These are phyloP conservation scores for Parastagonospora nodorum DNA, from an alignment of 2,329 filamentous ascomycete species.

Conservation along the genomic window DNA sequence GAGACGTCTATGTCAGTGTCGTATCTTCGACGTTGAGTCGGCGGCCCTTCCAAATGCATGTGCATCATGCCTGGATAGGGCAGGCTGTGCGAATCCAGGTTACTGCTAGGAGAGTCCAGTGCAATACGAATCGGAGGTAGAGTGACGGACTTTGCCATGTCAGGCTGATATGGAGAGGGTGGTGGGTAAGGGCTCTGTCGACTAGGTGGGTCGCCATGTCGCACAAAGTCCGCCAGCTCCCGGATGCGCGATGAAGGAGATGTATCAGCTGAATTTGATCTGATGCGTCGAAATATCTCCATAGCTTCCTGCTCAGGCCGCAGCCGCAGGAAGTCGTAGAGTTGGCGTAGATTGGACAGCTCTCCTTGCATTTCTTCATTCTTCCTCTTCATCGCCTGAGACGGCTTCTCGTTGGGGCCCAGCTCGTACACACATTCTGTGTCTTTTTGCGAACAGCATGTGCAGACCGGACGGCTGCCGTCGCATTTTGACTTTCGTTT, in stretches of 20 bases:
- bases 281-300: constrained; percentile 34
- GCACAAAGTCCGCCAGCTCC: constrained; percentile 31
- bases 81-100: constrained; percentile 14
- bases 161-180: constrained; percentile 5
- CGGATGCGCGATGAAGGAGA: constrained; percentile 30
- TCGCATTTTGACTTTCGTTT: constrained; percentile 44
- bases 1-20: constrained; percentile 30
- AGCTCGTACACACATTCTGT: constrained; percentile 40
- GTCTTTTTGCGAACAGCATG: constrained; percentile 40
- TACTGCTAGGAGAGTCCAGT: constrained; percentile 22
- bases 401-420: constrained; percentile 43
- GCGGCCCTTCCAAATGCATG: constrained; percentile 23
- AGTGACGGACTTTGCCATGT: constrained; percentile 19
- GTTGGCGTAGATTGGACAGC: constrained; percentile 35
- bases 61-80: constrained; percentile 23
- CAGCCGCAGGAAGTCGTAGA: constrained; percentile 38
- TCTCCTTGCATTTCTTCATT: constrained; percentile 45
- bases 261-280: constrained; percentile 21
- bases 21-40: constrained; percentile 30
- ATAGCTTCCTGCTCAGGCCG: constrained; percentile 38
- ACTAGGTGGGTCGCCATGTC: constrained; percentile 19
- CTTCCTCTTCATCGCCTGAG: constrained; percentile 43
- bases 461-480: constrained; percentile 36
- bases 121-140: constrained; percentile 37
- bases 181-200: constrained; percentile 8